Evolutionary conservation across 345 rosid genomes (phyloP).

Genomic region (Eucalyptus sp.): DNA sequence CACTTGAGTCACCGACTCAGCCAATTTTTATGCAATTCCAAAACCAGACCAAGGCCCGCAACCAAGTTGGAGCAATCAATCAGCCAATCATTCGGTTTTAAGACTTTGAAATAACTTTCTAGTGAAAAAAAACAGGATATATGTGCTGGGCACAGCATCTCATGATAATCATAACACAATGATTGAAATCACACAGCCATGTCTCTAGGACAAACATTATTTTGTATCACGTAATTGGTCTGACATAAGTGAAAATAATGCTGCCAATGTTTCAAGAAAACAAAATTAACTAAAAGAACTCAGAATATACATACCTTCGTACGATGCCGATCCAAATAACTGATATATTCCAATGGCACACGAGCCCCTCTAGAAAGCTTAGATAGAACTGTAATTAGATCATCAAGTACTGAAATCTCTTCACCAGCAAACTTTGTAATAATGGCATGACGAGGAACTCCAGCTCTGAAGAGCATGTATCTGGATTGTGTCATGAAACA

Average conservation of each 20-base stretch:
- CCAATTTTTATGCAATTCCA: neutral
- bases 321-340: conserved; percentile 79
- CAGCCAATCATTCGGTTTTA: neutral
- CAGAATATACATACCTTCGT: conserved; percentile 47
- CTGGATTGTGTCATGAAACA: conserved; percentile 20
- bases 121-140: neutral
- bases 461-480: conserved; percentile 91
- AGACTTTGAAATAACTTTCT: neutral
- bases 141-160: neutral
- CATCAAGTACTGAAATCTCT: conserved; percentile 63
- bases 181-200: neutral
- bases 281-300: neutral
- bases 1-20: neutral
- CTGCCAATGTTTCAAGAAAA: neutral
- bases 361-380: conserved; percentile 71
- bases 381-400: conserved; percentile 52
- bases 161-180: neutral
- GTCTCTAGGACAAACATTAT: neutral
- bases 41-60: neutral
- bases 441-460: conserved; percentile 92
- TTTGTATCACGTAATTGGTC: neutral
- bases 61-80: neutral
- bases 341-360: conserved; percentile 85
- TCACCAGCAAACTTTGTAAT: conserved; percentile 82
- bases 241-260: neutral